phyloP scores from a whole-genome alignment of 352 stramenopile genomes.

The Globisporangium sylvaticum region DNA sequence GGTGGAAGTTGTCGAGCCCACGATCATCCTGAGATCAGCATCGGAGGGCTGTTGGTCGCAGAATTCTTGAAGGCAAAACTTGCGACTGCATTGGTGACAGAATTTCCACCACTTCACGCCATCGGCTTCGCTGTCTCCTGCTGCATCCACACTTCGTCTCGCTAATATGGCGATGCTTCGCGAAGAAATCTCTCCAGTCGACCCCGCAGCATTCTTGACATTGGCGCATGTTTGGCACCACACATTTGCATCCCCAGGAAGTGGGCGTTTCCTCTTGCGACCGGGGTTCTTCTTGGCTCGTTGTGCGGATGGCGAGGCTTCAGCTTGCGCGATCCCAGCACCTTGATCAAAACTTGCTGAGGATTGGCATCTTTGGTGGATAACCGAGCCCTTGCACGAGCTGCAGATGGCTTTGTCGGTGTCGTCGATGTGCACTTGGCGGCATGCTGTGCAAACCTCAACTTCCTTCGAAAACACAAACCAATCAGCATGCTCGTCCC shows the following conservation, averaged over 20 bases:
- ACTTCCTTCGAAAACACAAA: conserved; percentile 35
- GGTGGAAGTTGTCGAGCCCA: not conserved
- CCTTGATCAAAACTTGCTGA: conserved; percentile 3
- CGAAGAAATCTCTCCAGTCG: not conserved
- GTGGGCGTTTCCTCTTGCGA: conserved; percentile 9
- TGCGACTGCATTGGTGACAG: conserved; percentile 26
- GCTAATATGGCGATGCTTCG: conserved; percentile 5
- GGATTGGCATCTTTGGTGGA: conserved; percentile 35
- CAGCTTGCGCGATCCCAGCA: conserved; percentile 12
- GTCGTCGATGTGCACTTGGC: conserved; percentile 43
- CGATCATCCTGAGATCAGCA: conserved; percentile 18
- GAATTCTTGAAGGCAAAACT: conserved; percentile 45
- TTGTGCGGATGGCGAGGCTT: not conserved
- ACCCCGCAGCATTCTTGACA: not conserved
- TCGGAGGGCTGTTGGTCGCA: conserved; percentile 27
- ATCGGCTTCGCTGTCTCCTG: conserved; percentile 1
- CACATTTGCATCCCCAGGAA: not conserved
- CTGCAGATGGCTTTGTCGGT: conserved; percentile 29
- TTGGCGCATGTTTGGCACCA: not conserved
- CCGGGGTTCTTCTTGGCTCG: not conserved
- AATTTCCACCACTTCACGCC: conserved; percentile 23
- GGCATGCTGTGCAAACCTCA: conserved; percentile 52
- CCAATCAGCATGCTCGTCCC: conserved; percentile 16
- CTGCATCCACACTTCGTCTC: not conserved
- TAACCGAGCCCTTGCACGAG: conserved; percentile 23